A percentile compares a stretch with the other conserved stretches of the same genome.
Conservation (phyloP, 23 red algal genomes). For the Porphyridium purpureum region DNA sequence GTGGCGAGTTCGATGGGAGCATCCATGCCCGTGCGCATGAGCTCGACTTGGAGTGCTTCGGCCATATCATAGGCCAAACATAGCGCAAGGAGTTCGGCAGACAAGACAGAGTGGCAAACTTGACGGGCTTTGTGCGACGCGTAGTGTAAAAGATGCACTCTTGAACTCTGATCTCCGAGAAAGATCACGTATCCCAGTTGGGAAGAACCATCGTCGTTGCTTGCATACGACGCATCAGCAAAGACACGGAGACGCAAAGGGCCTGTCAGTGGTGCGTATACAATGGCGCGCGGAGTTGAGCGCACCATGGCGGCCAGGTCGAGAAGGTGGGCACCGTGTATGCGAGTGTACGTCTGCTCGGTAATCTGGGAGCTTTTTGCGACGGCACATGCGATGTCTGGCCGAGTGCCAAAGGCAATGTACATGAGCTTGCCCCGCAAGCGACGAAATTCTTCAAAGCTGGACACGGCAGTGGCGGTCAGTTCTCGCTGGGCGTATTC, state of each 20-base stretch:
- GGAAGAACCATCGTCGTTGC: constrained; percentile 10
- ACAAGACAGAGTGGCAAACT: neutral
- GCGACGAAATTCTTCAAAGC: too few species aligned
- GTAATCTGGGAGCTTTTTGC: constrained; percentile 5
- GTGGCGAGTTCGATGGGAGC: too few species aligned
- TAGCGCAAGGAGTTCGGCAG: neutral
- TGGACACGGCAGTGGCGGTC: too few species aligned
- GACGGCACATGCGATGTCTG: constrained; percentile 6
- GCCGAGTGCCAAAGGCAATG: too few species aligned
- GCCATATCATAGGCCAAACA: neutral
- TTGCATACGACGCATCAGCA: constrained; percentile 16
- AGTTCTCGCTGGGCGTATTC: too few species aligned
- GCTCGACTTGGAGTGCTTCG: too few species aligned
- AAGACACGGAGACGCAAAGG: constrained; percentile 10
- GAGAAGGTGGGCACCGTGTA: too few species aligned
- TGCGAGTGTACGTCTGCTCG: too few species aligned
- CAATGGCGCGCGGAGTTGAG: neutral
- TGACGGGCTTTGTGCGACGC: neutral
- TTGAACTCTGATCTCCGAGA: neutral
- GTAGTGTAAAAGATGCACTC: neutral
- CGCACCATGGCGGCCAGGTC: too few species aligned
- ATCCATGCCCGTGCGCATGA: too few species aligned
- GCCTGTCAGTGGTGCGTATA: neutral
- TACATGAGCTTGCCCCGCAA: too few species aligned
- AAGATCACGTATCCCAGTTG: constrained; percentile 23